A percentile compares a stretch with the other conserved stretches of the same genome.
phyloP scores from a whole-genome alignment of 2,329 filamentous ascomycete species.

The Amauroascus verrucosus region DNA sequence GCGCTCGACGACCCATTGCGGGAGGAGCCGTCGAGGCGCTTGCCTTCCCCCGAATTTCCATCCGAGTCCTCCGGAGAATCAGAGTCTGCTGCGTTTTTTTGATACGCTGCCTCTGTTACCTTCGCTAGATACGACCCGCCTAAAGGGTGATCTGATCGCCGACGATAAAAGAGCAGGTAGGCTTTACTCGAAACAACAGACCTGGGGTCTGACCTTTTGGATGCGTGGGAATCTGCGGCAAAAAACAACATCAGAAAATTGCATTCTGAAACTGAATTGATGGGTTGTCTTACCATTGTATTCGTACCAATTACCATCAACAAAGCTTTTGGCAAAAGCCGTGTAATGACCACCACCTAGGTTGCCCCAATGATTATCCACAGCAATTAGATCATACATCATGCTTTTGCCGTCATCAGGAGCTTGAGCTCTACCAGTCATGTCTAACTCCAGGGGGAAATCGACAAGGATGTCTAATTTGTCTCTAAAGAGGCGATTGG shows the following conservation, averaged over 20 bases:
- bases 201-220: slow-evolving; percentile 48
- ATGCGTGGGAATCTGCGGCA: slow-evolving; percentile 61
- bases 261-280: neutral
- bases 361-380: slow-evolving; percentile 91
- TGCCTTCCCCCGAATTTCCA: slow-evolving; percentile 63
- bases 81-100: slow-evolving; percentile 41
- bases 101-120: slow-evolving; percentile 55
- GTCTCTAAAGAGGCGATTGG: slow-evolving; percentile 67
- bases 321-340: slow-evolving; percentile 84
- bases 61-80: slow-evolving; percentile 36
- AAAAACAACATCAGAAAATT: slow-evolving; percentile 32
- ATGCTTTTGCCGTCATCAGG: slow-evolving; percentile 71
- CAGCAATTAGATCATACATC: slow-evolving; percentile 85
- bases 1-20: slow-evolving; percentile 84
- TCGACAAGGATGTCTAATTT: slow-evolving; percentile 88
- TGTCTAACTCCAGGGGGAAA: slow-evolving; percentile 79
- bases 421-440: slow-evolving; percentile 67
- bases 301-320: slow-evolving; percentile 83
- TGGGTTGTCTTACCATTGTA: slow-evolving; percentile 68
- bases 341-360: slow-evolving; percentile 95
- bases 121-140: slow-evolving; percentile 66
- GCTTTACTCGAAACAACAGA: slow-evolving; percentile 64
- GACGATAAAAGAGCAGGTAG: slow-evolving; percentile 92
- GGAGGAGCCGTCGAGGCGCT: slow-evolving; percentile 79
- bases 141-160: slow-evolving; percentile 64